These are phyloP conservation scores for Aspergillus oerlinghausenensis DNA, from an alignment of 2,329 filamentous ascomycete species.

Conservation along the genomic window DNA sequence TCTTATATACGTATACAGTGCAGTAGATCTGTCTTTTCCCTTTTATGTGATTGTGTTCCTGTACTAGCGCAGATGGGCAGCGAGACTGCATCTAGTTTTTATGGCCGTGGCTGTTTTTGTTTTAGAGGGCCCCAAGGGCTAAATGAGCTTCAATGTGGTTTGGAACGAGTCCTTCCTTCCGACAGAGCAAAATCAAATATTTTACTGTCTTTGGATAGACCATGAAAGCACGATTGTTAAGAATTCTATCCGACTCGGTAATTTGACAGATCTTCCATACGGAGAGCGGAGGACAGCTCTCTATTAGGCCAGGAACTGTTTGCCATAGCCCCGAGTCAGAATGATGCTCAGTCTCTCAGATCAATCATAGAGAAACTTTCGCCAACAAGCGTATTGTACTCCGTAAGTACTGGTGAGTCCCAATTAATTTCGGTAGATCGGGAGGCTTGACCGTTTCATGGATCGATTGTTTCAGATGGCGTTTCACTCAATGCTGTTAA, in stretches of 20 bases:
- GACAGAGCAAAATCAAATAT: background rate
- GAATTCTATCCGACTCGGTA: background rate
- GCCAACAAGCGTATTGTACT: too few species aligned
- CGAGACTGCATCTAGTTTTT: conserved; percentile 7
- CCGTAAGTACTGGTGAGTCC: too few species aligned
- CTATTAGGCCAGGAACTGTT: background rate
- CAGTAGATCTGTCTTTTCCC: conserved; percentile 14
- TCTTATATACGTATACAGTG: conserved; percentile 15
- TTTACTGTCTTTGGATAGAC: background rate
- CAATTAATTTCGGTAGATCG: background rate
- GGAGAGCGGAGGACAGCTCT: background rate
- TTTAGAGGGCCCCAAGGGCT: background rate
- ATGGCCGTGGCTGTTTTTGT: background rate
- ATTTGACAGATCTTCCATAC: background rate
- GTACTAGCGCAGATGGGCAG: conserved; percentile 2
- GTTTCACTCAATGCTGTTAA: background rate
- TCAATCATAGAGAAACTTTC: too few species aligned
- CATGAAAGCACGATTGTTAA: background rate
- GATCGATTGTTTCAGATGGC: background rate
- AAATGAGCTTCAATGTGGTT: background rate
- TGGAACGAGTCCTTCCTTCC: background rate
- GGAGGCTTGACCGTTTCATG: background rate
- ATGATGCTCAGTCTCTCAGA: background rate
- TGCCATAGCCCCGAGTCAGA: background rate
- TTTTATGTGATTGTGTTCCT: background rate